Evolutionary conservation across 2,329 filamentous ascomycete species (phyloP), one percentile per base, ranked within the genome.

Genomic region (Colletotrichum sp.): DNA sequence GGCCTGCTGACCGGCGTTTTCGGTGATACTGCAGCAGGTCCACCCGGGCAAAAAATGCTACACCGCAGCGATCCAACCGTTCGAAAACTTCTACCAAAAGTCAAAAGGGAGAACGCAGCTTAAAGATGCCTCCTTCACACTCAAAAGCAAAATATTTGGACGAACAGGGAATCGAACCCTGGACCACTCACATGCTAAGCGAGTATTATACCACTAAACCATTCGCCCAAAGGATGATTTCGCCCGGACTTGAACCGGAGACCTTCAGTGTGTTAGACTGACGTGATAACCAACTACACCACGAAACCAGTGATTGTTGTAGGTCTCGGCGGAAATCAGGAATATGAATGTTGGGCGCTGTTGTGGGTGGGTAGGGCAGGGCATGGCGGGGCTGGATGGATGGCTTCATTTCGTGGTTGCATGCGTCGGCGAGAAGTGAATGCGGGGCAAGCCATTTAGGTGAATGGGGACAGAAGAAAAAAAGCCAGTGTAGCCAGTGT

Each of bases 221-320:
- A 76, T 69, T 73, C 74, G 74, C 74, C 74, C 74, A 34, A 8
- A 0, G 1, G 15, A 34, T 76, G 74, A 76, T 76, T 65, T 76
- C 68, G 74, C 74, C 74, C 74, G 74, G 74, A 76, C 74, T 76
- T 76, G 74, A 76, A 74, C 74, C 74, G 70, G 74, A 76, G 74
- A 76, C 74, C 74, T 76, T 69, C 74, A 76, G 74, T 70, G 68
- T 70, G 85, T 87, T 87, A 87, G 85, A 87, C 85, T 86, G 84
- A 87, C 83, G 86, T 87, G 86, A 87, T 87, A 86, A 87, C 85
- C 86, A 87, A 87, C 86, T 83, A 82, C 81, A 82, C 81, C 80
- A 83, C 72, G 64, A 76, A 65, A 76, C 74, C 74, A 44, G 1
- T 32, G 8, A 18, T 60, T 69, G 70, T 66, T 76, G 49, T 3